Percentiles rank a stretch among this genome's conserved stretches.
phyloP scores from a whole-genome alignment of 345 rosid genomes.

The Odontarrhena argentea region DNA sequence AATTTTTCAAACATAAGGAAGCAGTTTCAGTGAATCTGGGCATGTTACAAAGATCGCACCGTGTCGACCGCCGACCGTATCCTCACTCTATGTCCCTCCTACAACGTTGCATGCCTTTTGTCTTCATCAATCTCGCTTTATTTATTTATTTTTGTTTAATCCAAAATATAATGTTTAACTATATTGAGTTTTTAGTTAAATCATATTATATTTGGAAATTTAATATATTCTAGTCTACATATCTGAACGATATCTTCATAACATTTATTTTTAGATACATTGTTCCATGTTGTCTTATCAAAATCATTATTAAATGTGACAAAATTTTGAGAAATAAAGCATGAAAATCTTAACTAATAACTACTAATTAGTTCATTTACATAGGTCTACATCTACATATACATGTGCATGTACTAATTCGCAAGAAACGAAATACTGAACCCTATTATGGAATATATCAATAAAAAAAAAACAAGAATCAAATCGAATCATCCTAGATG shows the following conservation, averaged over 20 bases:
- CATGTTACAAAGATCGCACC: slow-evolving; percentile 42
- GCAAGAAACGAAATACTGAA: slow-evolving; percentile 13
- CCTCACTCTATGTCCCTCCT: slow-evolving; percentile 33
- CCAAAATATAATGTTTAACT: background rate
- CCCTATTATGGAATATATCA: slow-evolving; percentile 3
- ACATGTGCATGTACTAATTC: slow-evolving; percentile 7
- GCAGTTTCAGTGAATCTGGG: slow-evolving; percentile 37
- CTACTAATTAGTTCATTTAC: slow-evolving; percentile 20
- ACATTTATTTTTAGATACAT: slow-evolving; percentile 21
- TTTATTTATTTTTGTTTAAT: background rate
- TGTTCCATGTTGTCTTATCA: slow-evolving; percentile 36
- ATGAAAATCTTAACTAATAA: background rate
- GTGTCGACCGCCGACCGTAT: slow-evolving; percentile 45
- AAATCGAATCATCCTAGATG: slow-evolving; percentile 34
- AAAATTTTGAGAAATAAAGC: background rate
- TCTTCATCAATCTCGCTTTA: slow-evolving; percentile 19
- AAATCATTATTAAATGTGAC: slow-evolving; percentile 29
- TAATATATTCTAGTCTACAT: slow-evolving; percentile 3
- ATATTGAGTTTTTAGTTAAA: background rate
- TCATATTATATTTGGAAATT: background rate
- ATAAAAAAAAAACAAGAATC: background rate
- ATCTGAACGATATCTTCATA: slow-evolving; percentile 22
- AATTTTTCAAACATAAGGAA: slow-evolving; percentile 24
- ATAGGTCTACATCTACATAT: slow-evolving; percentile 14
- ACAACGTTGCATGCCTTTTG: slow-evolving; percentile 30